Evolutionary conservation across 1,139 yeast species (phyloP).

Genomic region (Yamadazyma kanchanaburiensis): DNA sequence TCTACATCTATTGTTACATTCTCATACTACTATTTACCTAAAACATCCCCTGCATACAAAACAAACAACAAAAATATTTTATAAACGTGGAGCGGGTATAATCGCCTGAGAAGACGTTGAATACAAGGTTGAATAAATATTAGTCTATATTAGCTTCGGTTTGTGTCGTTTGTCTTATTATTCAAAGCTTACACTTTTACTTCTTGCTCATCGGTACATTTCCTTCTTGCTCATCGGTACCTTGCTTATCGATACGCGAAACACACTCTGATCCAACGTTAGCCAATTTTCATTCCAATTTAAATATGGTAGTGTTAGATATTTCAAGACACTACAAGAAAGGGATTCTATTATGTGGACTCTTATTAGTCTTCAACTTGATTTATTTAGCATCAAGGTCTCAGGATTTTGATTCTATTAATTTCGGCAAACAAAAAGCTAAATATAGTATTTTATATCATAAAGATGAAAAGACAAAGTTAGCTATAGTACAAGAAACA

Average conservation of each 20-base stretch:
- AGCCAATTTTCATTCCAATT: background rate
- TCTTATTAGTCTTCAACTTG: background rate
- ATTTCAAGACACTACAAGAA: constrained; percentile 1
- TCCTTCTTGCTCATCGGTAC: background rate
- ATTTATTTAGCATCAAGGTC: background rate
- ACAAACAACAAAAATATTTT: too few species aligned
- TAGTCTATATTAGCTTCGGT: background rate
- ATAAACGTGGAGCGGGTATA: too few species aligned
- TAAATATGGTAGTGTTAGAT: background rate
- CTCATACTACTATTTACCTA: too few species aligned
- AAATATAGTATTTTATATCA: constrained; percentile 6
- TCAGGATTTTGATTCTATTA: constrained; percentile 1
- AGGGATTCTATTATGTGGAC: background rate
- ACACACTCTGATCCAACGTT: background rate
- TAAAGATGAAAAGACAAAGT: constrained; percentile 4
- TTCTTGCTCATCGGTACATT: too few species aligned
- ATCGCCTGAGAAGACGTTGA: background rate
- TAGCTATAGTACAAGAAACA: constrained; percentile 4
- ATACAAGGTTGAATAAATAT: background rate
- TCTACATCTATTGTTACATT: too few species aligned
- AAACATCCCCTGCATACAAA: too few species aligned
- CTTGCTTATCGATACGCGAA: background rate
- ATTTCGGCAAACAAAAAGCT: background rate
- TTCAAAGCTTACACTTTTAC: too few species aligned
- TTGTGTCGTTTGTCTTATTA: background rate